phyloP scores from a whole-genome alignment of 2,329 filamentous ascomycete species.

The Arthrobotrys sphaeroides region DNA sequence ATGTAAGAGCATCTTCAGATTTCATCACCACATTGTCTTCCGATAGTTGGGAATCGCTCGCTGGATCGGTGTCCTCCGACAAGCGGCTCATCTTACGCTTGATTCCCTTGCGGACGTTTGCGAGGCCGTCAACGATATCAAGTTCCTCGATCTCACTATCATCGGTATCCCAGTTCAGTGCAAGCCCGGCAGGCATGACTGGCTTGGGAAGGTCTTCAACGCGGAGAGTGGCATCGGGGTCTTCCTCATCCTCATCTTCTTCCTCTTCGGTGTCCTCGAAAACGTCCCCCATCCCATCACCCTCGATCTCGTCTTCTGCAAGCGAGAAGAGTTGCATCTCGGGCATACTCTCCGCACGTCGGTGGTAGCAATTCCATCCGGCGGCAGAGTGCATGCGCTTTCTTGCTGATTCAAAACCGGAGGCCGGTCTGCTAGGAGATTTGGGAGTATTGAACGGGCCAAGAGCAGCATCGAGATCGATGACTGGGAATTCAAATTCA shows the following conservation, averaged over 20 bases:
- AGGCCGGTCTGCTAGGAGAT: slow-evolving; percentile 65
- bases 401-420: slow-evolving; percentile 75
- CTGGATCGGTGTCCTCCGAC: slow-evolving; percentile 49
- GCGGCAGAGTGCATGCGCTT: slow-evolving; percentile 80
- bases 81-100: slow-evolving; percentile 54
- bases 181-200: slow-evolving; percentile 44
- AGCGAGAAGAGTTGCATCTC: slow-evolving; percentile 75
- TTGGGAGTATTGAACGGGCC: slow-evolving; percentile 86
- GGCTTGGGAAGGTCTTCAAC: slow-evolving; percentile 41
- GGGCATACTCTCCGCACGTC: slow-evolving; percentile 81
- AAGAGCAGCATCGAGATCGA: slow-evolving; percentile 92
- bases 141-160: slow-evolving; percentile 52
- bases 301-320: slow-evolving; percentile 69
- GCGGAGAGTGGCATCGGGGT: slow-evolving; percentile 51
- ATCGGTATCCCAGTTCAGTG: slow-evolving; percentile 44
- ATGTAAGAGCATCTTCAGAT: slow-evolving; percentile 27
- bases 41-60: slow-evolving; percentile 57
- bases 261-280: slow-evolving; percentile 83
- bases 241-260: slow-evolving; percentile 64
- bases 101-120: slow-evolving; percentile 50
- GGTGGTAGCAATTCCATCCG: slow-evolving; percentile 77
- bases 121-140: slow-evolving; percentile 57
- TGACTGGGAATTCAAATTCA: slow-evolving; percentile 76
- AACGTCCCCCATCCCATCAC: slow-evolving; percentile 80
- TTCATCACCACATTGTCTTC: slow-evolving; percentile 36